Conservation (phyloP, 495 filamentous ascomycete species). For the Massariosphaeria phaeospora region DNA sequence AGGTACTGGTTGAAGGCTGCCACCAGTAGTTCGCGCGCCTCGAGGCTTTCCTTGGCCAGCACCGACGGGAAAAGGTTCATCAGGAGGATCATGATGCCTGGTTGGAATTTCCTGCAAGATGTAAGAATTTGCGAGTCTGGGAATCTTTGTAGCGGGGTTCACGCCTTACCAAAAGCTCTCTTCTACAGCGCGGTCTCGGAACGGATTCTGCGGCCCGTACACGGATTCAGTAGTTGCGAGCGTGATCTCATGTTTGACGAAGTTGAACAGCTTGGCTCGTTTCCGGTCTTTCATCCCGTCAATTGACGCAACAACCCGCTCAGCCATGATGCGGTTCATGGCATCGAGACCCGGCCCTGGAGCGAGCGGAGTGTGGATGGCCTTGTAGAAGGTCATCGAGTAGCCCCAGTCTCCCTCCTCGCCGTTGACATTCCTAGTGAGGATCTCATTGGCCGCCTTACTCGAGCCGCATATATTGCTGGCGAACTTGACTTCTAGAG, state of each 20-base stretch:
- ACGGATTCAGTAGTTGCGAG: conserved; percentile 45
- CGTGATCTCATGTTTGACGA: conserved; percentile 44
- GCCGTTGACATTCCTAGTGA: conserved; percentile 34
- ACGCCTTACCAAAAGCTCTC: conserved; percentile 46
- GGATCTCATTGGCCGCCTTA: conserved; percentile 31
- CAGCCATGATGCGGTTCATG: conserved; percentile 41
- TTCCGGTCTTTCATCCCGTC: conserved; percentile 8
- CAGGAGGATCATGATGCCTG: conserved; percentile 41
- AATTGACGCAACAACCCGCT: conserved; percentile 25
- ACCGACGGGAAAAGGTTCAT: conserved; percentile 20
- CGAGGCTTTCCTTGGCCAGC: conserved; percentile 38
- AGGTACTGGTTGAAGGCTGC: conserved; percentile 46
- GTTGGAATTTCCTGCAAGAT: conserved; percentile 44
- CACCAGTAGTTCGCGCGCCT: conserved; percentile 39
- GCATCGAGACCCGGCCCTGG: conserved; percentile 39
- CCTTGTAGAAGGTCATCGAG: conserved; percentile 32
- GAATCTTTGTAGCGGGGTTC: background rate
- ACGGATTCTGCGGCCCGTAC: conserved; percentile 51
- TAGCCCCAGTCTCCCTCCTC: conserved; percentile 36
- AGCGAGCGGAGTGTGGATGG: conserved; percentile 35
- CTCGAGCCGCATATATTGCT: conserved; percentile 35
- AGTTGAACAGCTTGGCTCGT: conserved; percentile 31
- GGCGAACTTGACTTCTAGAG: conserved; percentile 40
- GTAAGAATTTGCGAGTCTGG: background rate
- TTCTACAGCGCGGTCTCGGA: conserved; percentile 38